phyloP scores from a whole-genome alignment of 2,329 filamentous ascomycete genomes.

The Lasiodiplodia sp. region DNA sequence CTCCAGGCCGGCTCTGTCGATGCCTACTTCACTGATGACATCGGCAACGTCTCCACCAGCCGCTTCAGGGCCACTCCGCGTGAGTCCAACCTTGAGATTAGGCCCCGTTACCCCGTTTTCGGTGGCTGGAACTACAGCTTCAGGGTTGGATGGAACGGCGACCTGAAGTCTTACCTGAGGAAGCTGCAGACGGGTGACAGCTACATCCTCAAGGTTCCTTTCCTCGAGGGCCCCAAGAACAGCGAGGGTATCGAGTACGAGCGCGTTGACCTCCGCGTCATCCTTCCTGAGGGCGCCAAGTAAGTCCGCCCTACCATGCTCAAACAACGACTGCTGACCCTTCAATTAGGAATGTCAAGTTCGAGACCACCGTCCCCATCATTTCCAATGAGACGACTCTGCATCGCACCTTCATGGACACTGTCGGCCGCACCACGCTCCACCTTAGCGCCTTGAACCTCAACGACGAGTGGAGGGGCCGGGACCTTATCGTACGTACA shows the following conservation, averaged over 20 bases:
- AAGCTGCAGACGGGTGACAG: slow-evolving; percentile 67
- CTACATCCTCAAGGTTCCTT: slow-evolving; percentile 89
- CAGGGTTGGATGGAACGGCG: slow-evolving; percentile 92
- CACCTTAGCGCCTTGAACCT: slow-evolving; percentile 83
- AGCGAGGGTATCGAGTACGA: slow-evolving; percentile 86
- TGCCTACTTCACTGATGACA: slow-evolving; percentile 93
- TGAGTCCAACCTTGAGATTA: slow-evolving; percentile 85
- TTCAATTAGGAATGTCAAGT: slow-evolving; percentile 75
- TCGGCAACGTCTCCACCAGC: slow-evolving; percentile 96
- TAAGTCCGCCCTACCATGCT: slow-evolving; percentile 56
- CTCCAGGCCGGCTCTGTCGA: slow-evolving; percentile 81
- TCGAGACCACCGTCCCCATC: slow-evolving; percentile 76
- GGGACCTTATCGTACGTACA: slow-evolving; percentile 71
- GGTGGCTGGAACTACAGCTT: slow-evolving; percentile 99
- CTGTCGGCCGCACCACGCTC: slow-evolving; percentile 82
- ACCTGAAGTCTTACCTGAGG: slow-evolving; percentile 79
- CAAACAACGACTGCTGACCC: not conserved
- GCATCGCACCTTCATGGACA: slow-evolving; percentile 94
- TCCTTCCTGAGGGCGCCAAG: slow-evolving; percentile 90
- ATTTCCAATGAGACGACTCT: slow-evolving; percentile 66
- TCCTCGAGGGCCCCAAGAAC: slow-evolving; percentile 90
- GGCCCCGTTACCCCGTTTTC: slow-evolving; percentile 94
- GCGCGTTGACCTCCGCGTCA: slow-evolving; percentile 77
- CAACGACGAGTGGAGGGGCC: slow-evolving; percentile 87
- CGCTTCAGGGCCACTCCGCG: slow-evolving; percentile 79